These are phyloP conservation scores for Ochromonas danica DNA, from an alignment of 108 stramenopile species.

Conservation along the genomic window DNA sequence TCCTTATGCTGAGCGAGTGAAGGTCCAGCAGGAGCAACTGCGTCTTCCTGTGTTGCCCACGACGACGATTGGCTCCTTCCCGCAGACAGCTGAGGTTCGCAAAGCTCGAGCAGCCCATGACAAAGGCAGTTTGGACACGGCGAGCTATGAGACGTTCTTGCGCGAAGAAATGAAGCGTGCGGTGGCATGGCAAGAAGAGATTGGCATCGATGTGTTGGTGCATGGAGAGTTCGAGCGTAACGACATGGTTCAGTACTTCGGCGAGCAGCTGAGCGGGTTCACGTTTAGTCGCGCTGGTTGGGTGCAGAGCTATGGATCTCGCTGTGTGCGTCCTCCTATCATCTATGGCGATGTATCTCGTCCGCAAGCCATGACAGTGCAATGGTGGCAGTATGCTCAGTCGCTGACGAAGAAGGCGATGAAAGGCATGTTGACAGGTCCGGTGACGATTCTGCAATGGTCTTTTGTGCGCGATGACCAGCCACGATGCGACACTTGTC, in stretches of 20 bases:
- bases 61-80: conserved; percentile 70
- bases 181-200: no score
- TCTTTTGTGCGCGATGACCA: conserved; percentile 69
- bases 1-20: no score
- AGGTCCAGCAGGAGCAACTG: no score
- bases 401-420: conserved; percentile 61
- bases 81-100: conserved; percentile 64
- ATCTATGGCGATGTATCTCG: conserved; percentile 59
- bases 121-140: conserved; percentile 49
- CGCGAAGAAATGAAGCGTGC: conserved; percentile 67
- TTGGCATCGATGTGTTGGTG: conserved; percentile 43
- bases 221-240: conserved; percentile 71
- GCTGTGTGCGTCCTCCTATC: conserved; percentile 69
- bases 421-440: conserved; percentile 74
- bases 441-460: conserved; percentile 74
- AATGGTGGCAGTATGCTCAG: conserved; percentile 68
- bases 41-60: conserved; percentile 63
- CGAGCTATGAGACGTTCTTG: conserved; percentile 57
- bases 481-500: conserved; percentile 59
- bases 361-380: conserved; percentile 63
- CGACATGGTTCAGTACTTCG: conserved; percentile 76
- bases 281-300: conserved; percentile 65
- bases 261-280: no score
- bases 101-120: conserved; percentile 49
- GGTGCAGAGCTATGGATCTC: conserved; percentile 70